Conservation (phyloP, 2,329 filamentous ascomycete genomes). For the Fusarium sulawesiense region DNA sequence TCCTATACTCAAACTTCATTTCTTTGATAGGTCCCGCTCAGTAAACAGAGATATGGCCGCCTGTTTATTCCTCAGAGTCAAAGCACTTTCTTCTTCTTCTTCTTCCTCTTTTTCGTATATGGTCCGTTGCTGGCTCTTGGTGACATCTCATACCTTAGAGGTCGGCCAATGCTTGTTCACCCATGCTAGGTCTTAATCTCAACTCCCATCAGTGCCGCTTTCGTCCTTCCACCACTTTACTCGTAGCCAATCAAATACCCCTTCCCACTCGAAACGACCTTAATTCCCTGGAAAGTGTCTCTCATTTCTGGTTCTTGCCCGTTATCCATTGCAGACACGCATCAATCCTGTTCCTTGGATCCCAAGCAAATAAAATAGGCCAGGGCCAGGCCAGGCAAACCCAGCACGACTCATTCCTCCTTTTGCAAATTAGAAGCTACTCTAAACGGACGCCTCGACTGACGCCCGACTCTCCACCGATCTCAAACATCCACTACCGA, state of each 20-base stretch:
- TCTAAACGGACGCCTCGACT: conserved; percentile 25
- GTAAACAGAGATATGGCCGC: not conserved
- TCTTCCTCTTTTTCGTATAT: conserved; percentile 1
- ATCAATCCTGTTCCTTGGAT: conserved; percentile 37
- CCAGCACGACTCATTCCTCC: conserved; percentile 31
- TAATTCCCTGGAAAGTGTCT: conserved; percentile 23
- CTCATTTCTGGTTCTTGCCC: conserved; percentile 7
- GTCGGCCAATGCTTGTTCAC: conserved; percentile 5
- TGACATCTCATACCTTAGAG: not conserved
- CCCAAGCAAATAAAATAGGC: conserved; percentile 30
- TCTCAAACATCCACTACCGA: conserved; percentile 38
- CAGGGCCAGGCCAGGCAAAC: conserved; percentile 13
- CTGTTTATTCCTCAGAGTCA: not conserved
- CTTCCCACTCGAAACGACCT: conserved; percentile 31
- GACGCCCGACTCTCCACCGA: conserved; percentile 24
- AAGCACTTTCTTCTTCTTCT: not conserved
- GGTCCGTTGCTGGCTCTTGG: not conserved
- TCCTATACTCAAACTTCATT: not conserved
- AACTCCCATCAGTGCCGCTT: conserved; percentile 22
- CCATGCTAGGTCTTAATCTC: conserved; percentile 23
- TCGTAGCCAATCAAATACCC: conserved; percentile 31
- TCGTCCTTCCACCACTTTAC: conserved; percentile 22
- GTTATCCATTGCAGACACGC: conserved; percentile 18
- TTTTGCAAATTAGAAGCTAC: conserved; percentile 25
- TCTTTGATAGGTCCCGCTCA: not conserved